Evolutionary conservation across 768 basidiomycete species (phyloP).

Genomic region (Panellus pusillus): DNA sequence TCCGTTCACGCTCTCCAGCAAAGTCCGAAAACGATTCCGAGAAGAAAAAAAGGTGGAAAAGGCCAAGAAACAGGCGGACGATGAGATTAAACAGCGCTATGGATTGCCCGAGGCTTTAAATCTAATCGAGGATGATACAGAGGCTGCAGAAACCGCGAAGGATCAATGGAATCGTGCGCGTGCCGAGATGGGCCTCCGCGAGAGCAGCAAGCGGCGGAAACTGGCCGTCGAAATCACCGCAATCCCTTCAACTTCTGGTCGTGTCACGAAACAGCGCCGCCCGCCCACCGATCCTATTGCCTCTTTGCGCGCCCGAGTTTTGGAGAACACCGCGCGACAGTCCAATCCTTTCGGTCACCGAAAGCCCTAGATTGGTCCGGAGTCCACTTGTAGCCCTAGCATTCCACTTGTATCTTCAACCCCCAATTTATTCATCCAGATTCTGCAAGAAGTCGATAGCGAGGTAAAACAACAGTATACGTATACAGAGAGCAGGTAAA

Average conservation of each 20-base stretch:
- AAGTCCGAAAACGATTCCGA: constrained; percentile 79
- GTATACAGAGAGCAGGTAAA: constrained; percentile 49
- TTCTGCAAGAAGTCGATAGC: constrained; percentile 55
- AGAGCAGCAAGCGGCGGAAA: constrained; percentile 50
- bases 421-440: constrained; percentile 13
- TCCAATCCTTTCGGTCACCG: constrained; percentile 27
- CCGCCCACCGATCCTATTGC: constrained; percentile 31
- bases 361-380: not conserved
- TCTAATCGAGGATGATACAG: constrained; percentile 67
- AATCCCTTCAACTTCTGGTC: constrained; percentile 16
- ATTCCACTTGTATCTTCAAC: constrained; percentile 2
- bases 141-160: constrained; percentile 58
- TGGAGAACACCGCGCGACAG: constrained; percentile 54
- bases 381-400: constrained; percentile 11
- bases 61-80: constrained; percentile 67
- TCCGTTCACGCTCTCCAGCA: constrained; percentile 78
- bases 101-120: constrained; percentile 70
- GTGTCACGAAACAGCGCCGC: constrained; percentile 3
- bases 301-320: constrained; percentile 54
- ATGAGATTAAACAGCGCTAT: constrained; percentile 70
- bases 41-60: constrained; percentile 81
- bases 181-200: constrained; percentile 43
- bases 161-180: constrained; percentile 60
- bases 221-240: constrained; percentile 30
- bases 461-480: constrained; percentile 56